Base-by-base conservation (phyloP, 2,329 filamentous ascomycete genomes). In the Monilinia fructicola region DNA sequence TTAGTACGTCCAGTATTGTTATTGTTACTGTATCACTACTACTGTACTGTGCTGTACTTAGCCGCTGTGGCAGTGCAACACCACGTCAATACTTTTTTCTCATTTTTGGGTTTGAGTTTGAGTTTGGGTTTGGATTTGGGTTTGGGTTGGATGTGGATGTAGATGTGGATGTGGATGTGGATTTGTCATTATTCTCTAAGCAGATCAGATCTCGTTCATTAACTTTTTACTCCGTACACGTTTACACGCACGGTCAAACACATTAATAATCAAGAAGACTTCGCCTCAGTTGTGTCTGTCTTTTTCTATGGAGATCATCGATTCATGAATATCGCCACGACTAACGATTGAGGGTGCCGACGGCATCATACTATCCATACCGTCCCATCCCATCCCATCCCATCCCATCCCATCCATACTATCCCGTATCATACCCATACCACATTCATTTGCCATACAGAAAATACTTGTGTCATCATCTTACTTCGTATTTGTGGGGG, bases 31-130 rank as follows among this genome's bases (percentile, higher is more conserved):
- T n/a, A n/a, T n/a, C n/a, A n/a, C n/a, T n/a, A n/a, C n/a, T n/a
- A n/a, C n/a, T n/a, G n/a, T n/a, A n/a, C 31, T 35, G 31, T 35
- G 16, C 14, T 18, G 23, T 28, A 50, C 46, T n/a, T n/a, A 60
- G 44, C 54, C 55, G 55, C 56, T 53, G 64, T 65, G 64, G 64
- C 64, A 61, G 64, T 65, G 61, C 62, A 64, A 56, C 62, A 56
- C 55, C 56, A 60, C 58, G 58, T 60, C 58, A 60, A 60, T 48
- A 26, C 21, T 23, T 35, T 23, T 23, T 31, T 31, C 6, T 31
- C 6, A 31, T 31, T 6, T 31, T 31, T n/a, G n/a, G n/a, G n/a
- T n/a, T n/a, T n/a, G n/a, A n/a, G n/a, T n/a, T n/a, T n/a, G n/a
- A n/a, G n/a, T n/a, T n/a, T n/a, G n/a, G n/a, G n/a, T n/a, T n/a